These are phyloP conservation scores for Coccinonectria pachysandricola DNA, from an alignment of 2,329 filamentous ascomycete species.

Conservation along the genomic window DNA sequence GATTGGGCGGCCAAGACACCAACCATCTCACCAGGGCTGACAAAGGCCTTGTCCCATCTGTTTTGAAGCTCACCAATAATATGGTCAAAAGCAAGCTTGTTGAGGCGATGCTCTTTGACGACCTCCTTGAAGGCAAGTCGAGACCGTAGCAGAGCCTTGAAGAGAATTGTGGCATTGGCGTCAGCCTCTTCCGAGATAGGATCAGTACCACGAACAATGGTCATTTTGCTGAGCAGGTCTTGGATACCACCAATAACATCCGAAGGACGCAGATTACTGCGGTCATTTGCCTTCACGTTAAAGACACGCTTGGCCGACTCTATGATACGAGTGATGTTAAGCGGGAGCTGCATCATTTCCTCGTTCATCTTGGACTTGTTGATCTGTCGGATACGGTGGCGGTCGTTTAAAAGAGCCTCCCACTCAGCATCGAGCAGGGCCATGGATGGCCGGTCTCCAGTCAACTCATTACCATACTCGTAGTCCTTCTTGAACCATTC, in stretches of 20 bases:
- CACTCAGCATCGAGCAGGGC: conserved; percentile 80
- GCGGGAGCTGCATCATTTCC: conserved; percentile 78
- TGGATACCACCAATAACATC: conserved; percentile 77
- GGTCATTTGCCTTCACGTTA: conserved; percentile 72
- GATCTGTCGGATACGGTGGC: conserved; percentile 61
- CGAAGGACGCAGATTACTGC: conserved; percentile 80
- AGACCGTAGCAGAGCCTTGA: conserved; percentile 86
- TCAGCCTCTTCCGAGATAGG: conserved; percentile 78
- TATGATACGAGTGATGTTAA: conserved; percentile 86
- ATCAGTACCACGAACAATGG: conserved; percentile 81
- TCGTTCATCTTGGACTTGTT: conserved; percentile 62
- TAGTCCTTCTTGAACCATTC: conserved; percentile 51
- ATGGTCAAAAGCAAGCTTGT: conserved; percentile 86
- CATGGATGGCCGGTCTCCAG: conserved; percentile 81
- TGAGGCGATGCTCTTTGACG: conserved; percentile 74
- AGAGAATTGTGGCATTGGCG: conserved; percentile 74
- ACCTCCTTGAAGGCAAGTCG: conserved; percentile 88
- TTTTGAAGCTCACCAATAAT: conserved; percentile 84
- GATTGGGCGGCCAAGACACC: conserved; percentile 96
- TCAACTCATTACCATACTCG: conserved; percentile 78
- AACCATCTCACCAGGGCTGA: conserved; percentile 96
- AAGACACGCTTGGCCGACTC: conserved; percentile 85
- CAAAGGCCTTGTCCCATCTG: conserved; percentile 74
- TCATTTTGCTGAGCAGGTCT: conserved; percentile 62
- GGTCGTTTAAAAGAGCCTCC: conserved; percentile 65